A percentile compares a stretch with the other conserved stretches of the same genome.
Evolutionary conservation across 2,329 filamentous ascomycete species (phyloP).

Genomic region (Fusarium xyrophilum): DNA sequence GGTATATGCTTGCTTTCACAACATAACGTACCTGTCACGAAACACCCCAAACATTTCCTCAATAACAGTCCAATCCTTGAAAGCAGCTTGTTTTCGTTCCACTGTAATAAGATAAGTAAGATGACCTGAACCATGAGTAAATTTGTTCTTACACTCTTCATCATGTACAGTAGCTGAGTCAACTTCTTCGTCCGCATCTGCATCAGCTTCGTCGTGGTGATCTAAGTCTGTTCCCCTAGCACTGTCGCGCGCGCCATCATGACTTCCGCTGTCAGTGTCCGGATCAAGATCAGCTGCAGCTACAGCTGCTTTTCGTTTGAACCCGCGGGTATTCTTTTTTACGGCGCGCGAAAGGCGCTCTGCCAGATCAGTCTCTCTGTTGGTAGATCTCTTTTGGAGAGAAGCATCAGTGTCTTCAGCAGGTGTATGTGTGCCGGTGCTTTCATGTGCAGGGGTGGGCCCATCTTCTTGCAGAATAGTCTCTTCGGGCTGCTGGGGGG

Average conservation of each 20-base stretch:
- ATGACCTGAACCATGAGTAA: not conserved
- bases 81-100: slow-evolving; percentile 78
- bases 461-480: slow-evolving; percentile 48
- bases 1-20: not conserved
- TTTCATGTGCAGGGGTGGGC: slow-evolving; percentile 45
- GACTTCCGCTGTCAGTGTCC: slow-evolving; percentile 44
- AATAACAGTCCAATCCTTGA: slow-evolving; percentile 79
- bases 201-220: slow-evolving; percentile 59
- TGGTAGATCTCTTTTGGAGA: slow-evolving; percentile 39
- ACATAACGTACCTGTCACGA: slow-evolving; percentile 71
- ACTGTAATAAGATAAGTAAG: slow-evolving; percentile 57
- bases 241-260: slow-evolving; percentile 45
- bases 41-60: slow-evolving; percentile 90
- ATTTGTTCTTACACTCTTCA: slow-evolving; percentile 63
- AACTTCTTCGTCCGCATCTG: slow-evolving; percentile 65
- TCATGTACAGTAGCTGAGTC: slow-evolving; percentile 66
- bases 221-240: slow-evolving; percentile 53
- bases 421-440: slow-evolving; percentile 51
- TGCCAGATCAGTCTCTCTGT: slow-evolving; percentile 43
- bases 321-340: slow-evolving; percentile 53
- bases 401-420: slow-evolving; percentile 55
- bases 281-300: slow-evolving; percentile 43
- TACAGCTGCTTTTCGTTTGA: slow-evolving; percentile 47
- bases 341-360: slow-evolving; percentile 46
- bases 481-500: slow-evolving; percentile 39